phyloP scores from a whole-genome alignment of 2,329 filamentous ascomycete genomes.

The Calonectria crousiana region DNA sequence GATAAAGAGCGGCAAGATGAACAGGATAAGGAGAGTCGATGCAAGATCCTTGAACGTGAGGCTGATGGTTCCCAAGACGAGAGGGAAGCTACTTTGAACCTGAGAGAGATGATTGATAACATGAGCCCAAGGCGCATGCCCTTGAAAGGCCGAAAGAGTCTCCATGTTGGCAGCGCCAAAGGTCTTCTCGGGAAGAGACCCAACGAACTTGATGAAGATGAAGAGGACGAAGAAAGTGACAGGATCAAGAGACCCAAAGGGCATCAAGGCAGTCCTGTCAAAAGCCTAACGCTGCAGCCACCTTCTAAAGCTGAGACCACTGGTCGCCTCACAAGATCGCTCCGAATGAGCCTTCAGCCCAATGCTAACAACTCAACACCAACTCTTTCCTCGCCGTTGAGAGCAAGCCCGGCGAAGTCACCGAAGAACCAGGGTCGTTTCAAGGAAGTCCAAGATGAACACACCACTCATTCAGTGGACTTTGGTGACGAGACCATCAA shows the following conservation, averaged over 20 bases:
- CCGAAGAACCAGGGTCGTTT: constrained; percentile 69
- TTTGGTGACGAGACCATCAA: constrained; percentile 57
- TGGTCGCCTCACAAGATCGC: constrained; percentile 67
- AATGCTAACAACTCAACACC: constrained; percentile 56
- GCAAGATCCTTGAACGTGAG: constrained; percentile 67
- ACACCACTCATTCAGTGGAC: constrained; percentile 58
- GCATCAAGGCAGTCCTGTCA: constrained; percentile 81
- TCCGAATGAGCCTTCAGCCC: constrained; percentile 60
- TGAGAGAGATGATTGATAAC: constrained; percentile 83
- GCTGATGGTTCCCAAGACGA: constrained; percentile 60
- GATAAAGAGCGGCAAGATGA: constrained; percentile 72
- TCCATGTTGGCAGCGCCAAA: constrained; percentile 80
- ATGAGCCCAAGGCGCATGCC: constrained; percentile 81
- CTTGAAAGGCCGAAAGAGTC: constrained; percentile 78
- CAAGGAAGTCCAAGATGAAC: constrained; percentile 63
- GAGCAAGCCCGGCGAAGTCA: constrained; percentile 60
- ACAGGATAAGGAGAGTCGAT: constrained; percentile 70
- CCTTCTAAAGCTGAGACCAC: constrained; percentile 75
- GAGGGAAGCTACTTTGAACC: constrained; percentile 72
- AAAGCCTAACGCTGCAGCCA: constrained; percentile 78
- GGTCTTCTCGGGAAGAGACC: constrained; percentile 82
- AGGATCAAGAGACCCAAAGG: constrained; percentile 78
- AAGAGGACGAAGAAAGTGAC: constrained; percentile 69
- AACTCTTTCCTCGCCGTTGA: constrained; percentile 61
- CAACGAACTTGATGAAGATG: constrained; percentile 75